These are phyloP conservation scores for Phalaenopsis aphrodite DNA, from an alignment of 106 monocot species.

Conservation along the genomic window DNA sequence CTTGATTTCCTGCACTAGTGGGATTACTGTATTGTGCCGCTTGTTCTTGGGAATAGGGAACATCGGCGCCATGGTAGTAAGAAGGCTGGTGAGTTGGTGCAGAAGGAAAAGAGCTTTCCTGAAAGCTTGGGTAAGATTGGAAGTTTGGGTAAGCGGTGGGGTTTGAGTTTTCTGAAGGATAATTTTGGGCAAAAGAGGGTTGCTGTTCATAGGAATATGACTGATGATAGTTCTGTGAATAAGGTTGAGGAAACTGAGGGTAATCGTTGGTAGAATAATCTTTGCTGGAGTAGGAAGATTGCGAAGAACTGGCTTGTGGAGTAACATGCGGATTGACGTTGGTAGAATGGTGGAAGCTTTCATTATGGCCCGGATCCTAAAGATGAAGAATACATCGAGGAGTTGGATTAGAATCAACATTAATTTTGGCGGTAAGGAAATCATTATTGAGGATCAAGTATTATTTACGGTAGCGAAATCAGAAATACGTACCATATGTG, in stretches of 20 bases:
- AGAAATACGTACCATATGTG: conserved; percentile 8
- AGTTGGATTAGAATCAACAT: not conserved
- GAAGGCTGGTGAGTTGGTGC: conserved; percentile 44
- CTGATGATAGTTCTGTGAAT: conserved; percentile 20
- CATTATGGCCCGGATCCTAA: conserved; percentile 1
- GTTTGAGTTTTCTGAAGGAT: conserved; percentile 5
- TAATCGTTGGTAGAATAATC: conserved; percentile 23
- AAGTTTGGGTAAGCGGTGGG: conserved; percentile 45
- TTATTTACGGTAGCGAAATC: not conserved
- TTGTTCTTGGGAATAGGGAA: conserved; percentile 10
- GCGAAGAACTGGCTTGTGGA: conserved; percentile 8
- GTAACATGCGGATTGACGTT: conserved; percentile 12
- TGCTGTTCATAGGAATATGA: conserved; percentile 26
- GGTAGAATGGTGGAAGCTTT: conserved; percentile 8
- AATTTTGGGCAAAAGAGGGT: conserved; percentile 12
- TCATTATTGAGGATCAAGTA: not conserved
- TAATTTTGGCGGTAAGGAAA: not conserved
- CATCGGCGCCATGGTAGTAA: conserved; percentile 9
- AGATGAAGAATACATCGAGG: not conserved
- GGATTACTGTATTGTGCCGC: conserved; percentile 17
- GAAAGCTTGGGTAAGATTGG: conserved; percentile 65
- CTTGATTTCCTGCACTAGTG: conserved; percentile 8
- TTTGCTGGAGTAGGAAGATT: conserved; percentile 17
- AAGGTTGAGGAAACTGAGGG: conserved; percentile 22
- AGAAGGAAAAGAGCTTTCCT: conserved; percentile 36